phyloP scores from a whole-genome alignment of 331 rosid species.

The Arachis monticola region DNA sequence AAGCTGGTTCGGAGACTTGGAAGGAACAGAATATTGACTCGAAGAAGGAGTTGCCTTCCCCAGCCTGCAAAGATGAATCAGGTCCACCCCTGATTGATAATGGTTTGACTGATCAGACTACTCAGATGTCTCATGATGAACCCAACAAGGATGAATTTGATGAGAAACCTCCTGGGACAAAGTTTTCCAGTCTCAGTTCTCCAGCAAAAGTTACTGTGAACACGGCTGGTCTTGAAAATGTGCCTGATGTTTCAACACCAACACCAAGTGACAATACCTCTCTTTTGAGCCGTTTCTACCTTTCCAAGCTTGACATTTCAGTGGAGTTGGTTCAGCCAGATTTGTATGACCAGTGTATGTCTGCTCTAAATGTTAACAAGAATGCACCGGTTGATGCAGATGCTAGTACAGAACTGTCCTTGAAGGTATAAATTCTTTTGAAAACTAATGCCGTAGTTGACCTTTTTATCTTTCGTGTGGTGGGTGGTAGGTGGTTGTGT shows the following conservation, averaged over 20 bases:
- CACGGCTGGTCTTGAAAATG: slow-evolving; percentile 50
- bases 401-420: slow-evolving; percentile 45
- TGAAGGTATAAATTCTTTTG: slow-evolving; percentile 56
- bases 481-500: neutral
- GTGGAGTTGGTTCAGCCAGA: slow-evolving; percentile 64
- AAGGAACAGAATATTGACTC: slow-evolving; percentile 69
- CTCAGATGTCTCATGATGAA: slow-evolving; percentile 60
- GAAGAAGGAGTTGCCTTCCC: slow-evolving; percentile 78
- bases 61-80: slow-evolving; percentile 69
- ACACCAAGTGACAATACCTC: slow-evolving; percentile 50
- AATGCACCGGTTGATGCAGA: slow-evolving; percentile 50
- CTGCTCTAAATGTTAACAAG: slow-evolving; percentile 52
- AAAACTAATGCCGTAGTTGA: too few species aligned
- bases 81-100: slow-evolving; percentile 57
- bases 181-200: slow-evolving; percentile 48
- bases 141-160: slow-evolving; percentile 44
- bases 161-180: slow-evolving; percentile 56
- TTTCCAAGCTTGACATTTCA: slow-evolving; percentile 89
- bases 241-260: slow-evolving; percentile 44
- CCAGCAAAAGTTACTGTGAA: slow-evolving; percentile 55
- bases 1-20: slow-evolving; percentile 77
- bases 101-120: slow-evolving; percentile 48
- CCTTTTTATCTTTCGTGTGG: neutral
- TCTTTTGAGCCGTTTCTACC: slow-evolving; percentile 66
- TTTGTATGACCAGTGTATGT: slow-evolving; percentile 69